These are phyloP conservation scores for Phytophthora boehmeriae DNA, from an alignment of 352 stramenopile species.

Conservation along the genomic window DNA sequence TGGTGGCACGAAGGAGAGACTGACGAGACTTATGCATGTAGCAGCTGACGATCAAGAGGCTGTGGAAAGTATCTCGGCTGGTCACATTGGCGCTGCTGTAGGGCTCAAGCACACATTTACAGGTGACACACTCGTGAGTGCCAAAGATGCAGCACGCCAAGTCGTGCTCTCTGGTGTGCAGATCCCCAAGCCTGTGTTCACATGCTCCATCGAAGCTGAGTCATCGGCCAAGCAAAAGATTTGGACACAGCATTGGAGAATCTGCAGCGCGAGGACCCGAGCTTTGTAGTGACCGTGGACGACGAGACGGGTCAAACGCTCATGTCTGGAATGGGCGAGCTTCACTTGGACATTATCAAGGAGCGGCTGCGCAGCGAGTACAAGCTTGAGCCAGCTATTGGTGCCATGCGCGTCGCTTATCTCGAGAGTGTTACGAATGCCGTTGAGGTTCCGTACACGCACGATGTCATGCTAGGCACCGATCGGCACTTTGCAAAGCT, in stretches of 20 bases:
- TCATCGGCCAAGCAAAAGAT: slow-evolving; percentile 85
- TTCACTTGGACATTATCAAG: slow-evolving; percentile 94
- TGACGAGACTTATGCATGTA: slow-evolving; percentile 89
- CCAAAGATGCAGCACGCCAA: slow-evolving; percentile 52
- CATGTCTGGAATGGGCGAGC: slow-evolving; percentile 95
- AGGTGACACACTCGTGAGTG: slow-evolving; percentile 93
- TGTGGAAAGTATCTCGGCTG: slow-evolving; percentile 83
- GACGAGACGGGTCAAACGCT: slow-evolving; percentile 98
- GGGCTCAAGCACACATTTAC: slow-evolving; percentile 93
- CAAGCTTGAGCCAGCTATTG: slow-evolving; percentile 84
- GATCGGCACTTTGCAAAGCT: slow-evolving; percentile 80
- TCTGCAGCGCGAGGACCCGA: slow-evolving; percentile 95
- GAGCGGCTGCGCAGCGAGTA: slow-evolving; percentile 92
- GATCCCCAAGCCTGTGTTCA: slow-evolving; percentile 89
- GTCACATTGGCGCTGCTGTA: slow-evolving; percentile 92
- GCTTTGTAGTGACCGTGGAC: slow-evolving; percentile 95
- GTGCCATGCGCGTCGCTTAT: slow-evolving; percentile 91
- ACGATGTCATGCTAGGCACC: slow-evolving; percentile 72
- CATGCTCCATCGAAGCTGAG: slow-evolving; percentile 90
- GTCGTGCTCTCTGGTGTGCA: slow-evolving; percentile 68
- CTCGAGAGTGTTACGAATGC: slow-evolving; percentile 80
- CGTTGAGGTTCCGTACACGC: slow-evolving; percentile 46
- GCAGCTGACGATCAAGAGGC: slow-evolving; percentile 90
- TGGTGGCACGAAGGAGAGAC: slow-evolving; percentile 54
- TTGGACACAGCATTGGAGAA: slow-evolving; percentile 84